These are phyloP conservation scores for Tulasnella sp. DNA, from an alignment of 768 basidiomycete species.

Conservation along the genomic window DNA sequence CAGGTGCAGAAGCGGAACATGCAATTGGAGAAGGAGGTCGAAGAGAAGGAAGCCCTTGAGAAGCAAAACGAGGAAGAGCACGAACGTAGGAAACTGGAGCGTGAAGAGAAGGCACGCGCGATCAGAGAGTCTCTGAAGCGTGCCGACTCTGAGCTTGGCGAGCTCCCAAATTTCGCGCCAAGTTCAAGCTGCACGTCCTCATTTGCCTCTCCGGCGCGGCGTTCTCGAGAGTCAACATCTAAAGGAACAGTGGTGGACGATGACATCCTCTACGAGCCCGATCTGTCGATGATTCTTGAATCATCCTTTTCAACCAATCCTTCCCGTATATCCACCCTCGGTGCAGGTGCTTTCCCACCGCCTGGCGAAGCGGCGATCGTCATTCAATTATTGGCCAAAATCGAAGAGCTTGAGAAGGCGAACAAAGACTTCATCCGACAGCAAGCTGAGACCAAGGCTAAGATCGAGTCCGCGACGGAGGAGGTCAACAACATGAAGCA, in stretches of 20 bases:
- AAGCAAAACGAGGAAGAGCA: constrained; percentile 10
- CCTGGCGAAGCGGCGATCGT: constrained; percentile 40
- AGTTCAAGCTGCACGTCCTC: constrained; percentile 4
- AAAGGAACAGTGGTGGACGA: background rate
- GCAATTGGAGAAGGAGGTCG: constrained; percentile 59
- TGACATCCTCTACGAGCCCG: background rate
- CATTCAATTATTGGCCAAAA: constrained; percentile 61
- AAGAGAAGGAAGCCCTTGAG: constrained; percentile 34
- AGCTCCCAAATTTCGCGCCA: constrained; percentile 3
- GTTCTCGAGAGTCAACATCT: background rate
- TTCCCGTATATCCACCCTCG: background rate
- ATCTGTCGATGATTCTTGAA: constrained; percentile 1
- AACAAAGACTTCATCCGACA: constrained; percentile 56
- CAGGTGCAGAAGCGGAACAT: constrained; percentile 58
- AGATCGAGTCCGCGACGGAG: constrained; percentile 57
- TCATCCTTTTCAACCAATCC: background rate
- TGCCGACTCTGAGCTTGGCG: background rate
- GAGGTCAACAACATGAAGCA: constrained; percentile 61
- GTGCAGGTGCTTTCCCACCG: background rate
- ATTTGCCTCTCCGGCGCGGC: constrained; percentile 8
- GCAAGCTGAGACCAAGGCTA: constrained; percentile 49
- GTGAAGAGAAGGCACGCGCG: constrained; percentile 8
- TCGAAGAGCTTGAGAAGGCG: constrained; percentile 64
- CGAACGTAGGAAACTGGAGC: constrained; percentile 12
- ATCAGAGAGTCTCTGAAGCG: constrained; percentile 1